Percentiles rank a stretch among this genome's conserved stretches.
phyloP scores from a whole-genome alignment of 768 basidiomycete genomes.

The Mycena maculata region DNA sequence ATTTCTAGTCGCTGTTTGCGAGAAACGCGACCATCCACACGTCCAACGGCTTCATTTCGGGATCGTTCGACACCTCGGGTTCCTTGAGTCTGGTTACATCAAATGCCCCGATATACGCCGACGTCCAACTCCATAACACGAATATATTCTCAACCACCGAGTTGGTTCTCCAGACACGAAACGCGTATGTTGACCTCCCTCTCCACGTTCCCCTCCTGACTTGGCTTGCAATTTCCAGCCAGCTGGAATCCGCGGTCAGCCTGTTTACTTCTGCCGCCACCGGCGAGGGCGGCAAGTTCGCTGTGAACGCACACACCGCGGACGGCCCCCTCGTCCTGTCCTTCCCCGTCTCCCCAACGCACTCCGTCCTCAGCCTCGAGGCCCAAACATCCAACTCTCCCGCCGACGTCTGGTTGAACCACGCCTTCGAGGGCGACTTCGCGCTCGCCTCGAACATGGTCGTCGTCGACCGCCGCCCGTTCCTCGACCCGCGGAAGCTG shows the following conservation, averaged over 20 bases:
- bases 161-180: conserved; percentile 45
- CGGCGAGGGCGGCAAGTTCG: conserved; percentile 44
- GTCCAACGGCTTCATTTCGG: conserved; percentile 58
- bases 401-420: conserved; percentile 42
- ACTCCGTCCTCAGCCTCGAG: conserved; percentile 39
- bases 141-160: conserved; percentile 40
- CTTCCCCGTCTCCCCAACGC: conserved; percentile 42
- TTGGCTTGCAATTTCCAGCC: not conserved
- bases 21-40: conserved; percentile 45
- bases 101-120: conserved; percentile 54
- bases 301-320: conserved; percentile 40
- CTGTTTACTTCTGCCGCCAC: conserved; percentile 25
- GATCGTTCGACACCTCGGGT: conserved; percentile 53
- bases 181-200: conserved; percentile 51
- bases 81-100: conserved; percentile 49
- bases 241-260: conserved; percentile 24
- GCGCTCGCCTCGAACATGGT: conserved; percentile 36
- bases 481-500: conserved; percentile 30
- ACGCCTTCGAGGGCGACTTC: conserved; percentile 48
- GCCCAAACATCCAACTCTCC: conserved; percentile 45
- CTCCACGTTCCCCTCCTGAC: not conserved
- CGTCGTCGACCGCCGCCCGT: conserved; percentile 29
- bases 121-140: conserved; percentile 52
- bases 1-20: conserved; percentile 46
- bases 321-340: conserved; percentile 43